Conservation (phyloP, 1,139 yeast species). For the Suhomyces bolitotheri region DNA sequence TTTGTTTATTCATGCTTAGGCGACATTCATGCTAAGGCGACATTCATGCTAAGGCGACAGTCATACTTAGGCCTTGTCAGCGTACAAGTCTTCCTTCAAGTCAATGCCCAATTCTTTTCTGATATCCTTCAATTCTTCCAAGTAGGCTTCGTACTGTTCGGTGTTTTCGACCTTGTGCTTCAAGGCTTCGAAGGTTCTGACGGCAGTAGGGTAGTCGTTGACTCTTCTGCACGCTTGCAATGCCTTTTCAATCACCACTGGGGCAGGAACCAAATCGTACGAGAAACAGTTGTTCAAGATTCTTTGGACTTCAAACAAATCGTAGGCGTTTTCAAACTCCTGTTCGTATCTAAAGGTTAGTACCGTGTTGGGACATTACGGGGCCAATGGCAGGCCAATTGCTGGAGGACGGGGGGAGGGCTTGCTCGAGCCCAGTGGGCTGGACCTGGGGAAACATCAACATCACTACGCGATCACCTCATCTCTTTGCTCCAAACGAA, state of each 20-base stretch:
- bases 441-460: too few species aligned
- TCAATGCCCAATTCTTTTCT: constrained; percentile 94
- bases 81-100: constrained; percentile 84
- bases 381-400: too few species aligned
- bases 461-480: too few species aligned
- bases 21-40: too few species aligned
- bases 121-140: constrained; percentile 88
- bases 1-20: constrained; percentile 3
- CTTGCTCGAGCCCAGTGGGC: too few species aligned
- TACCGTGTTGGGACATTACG: constrained; percentile 13
- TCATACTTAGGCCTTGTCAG: constrained; percentile 17
- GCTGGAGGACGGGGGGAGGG: too few species aligned
- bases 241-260: constrained; percentile 93
- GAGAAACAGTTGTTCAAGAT: constrained; percentile 93
- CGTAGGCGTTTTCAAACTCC: constrained; percentile 97
- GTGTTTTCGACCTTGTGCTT: constrained; percentile 93
- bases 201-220: constrained; percentile 97
- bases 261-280: constrained; percentile 98
- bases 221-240: constrained; percentile 98
- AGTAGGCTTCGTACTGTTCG: constrained; percentile 92
- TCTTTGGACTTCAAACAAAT: constrained; percentile 92
- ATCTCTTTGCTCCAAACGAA: too few species aligned
- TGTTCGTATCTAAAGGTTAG: constrained; percentile 72
- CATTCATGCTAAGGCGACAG: too few species aligned
- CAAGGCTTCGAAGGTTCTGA: constrained; percentile 93